Conservation (phyloP, 129 eudicot genomes). For the Arctium lappa region DNA sequence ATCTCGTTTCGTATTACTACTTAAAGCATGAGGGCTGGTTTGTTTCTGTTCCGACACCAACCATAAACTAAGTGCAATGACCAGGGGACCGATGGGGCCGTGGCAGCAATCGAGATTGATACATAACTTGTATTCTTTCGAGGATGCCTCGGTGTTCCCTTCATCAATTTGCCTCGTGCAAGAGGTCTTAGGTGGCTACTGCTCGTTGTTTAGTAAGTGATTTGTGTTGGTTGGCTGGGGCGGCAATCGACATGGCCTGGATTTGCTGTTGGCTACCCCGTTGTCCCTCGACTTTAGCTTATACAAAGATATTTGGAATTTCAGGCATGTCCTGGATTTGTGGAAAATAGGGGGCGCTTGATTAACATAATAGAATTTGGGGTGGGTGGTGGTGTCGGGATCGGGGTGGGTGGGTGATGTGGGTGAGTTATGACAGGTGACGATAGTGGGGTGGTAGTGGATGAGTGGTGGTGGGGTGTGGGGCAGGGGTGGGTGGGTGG, state of each 20-base stretch:
- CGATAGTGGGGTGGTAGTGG: too few species aligned
- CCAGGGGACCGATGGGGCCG: not conserved
- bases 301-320: not conserved
- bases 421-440: too few species aligned
- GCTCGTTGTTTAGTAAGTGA: not conserved
- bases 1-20: not conserved
- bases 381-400: too few species aligned
- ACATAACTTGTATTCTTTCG: not conserved
- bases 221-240: not conserved
- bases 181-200: not conserved
- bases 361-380: too few species aligned
- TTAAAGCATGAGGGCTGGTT: not conserved
- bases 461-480: too few species aligned
- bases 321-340: too few species aligned
- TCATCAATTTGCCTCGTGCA: not conserved
- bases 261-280: not conserved
- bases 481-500: too few species aligned
- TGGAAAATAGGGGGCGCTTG: too few species aligned
- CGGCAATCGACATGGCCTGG: too few species aligned
- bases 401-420: too few species aligned
- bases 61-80: not conserved
- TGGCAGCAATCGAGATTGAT: not conserved
- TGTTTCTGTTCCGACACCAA: not conserved
- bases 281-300: not conserved
- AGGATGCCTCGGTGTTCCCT: too few species aligned